Evolutionary conservation across 768 basidiomycete genomes (phyloP), one percentile per base, ranked within the genome.

Genomic region (Termitomyces sp.): DNA sequence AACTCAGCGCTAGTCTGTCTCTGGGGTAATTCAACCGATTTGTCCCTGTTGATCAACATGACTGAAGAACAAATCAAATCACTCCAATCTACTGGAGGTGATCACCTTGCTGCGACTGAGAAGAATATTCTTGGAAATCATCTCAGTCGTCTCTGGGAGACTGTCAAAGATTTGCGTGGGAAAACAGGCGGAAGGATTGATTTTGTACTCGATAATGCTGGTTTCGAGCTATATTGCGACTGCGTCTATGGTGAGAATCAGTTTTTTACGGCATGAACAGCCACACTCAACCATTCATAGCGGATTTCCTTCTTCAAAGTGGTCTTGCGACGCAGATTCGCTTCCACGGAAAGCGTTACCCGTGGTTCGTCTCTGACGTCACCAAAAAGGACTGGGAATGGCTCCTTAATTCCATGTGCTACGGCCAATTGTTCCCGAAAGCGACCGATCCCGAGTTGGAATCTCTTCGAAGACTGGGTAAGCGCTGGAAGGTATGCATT

Each of bases 21-120:
- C 12, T 97, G 94, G 94, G 95, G 95, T 16, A 97, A 98, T 73
- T 94, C 94, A 9, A 98, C 95, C 49, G 95, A 97, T 71, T 78
- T 97, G 49, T 96, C 94, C 2, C 80, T 98, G 37, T 79, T 97
- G 57, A 98, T 97, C 71, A 92, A 98, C 73, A 96, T 97, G 94
- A 90, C 90, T 7, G 95, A 98, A 72, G 94, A 97, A 30, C 94
- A 97, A 70, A 97, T 98, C 74, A 94, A 94, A 69, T 83, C 88
- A 45, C 79, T 97, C n/a, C 95, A 98, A 68, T 94, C 94, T 14
- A 96, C 94, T 17, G 95, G 94, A 11, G 93, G 94, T n/a, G 95
- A 94, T 45, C 85, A 92, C 59, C 85, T 98, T 44, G 94, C 94
- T 3, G 91, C 93, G 1, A 94, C 95, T 1, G 94, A 96, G 73